A percentile compares a stretch with the other conserved stretches of the same genome.
Conservation (phyloP, 179 eudicot species). For the Corrigiola litoralis region DNA sequence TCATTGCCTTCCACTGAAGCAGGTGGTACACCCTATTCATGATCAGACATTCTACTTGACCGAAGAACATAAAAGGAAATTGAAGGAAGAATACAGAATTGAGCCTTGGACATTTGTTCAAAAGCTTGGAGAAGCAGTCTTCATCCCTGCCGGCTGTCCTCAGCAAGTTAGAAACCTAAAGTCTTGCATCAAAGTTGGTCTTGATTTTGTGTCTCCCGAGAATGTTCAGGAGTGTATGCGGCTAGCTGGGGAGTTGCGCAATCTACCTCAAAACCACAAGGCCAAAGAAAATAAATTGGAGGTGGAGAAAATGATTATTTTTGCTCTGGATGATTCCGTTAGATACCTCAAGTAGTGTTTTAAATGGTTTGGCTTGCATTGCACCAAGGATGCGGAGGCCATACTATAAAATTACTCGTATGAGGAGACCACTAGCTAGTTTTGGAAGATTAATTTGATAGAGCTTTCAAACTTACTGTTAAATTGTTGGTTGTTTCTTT, state of each 20-base stretch:
- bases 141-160: conserved; percentile 87
- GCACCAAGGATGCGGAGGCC: too few species aligned
- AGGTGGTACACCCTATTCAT: conserved; percentile 78
- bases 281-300: conserved; percentile 63
- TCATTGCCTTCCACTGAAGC: conserved; percentile 31
- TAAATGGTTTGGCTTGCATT: too few species aligned
- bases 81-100: conserved; percentile 67
- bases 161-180: conserved; percentile 77
- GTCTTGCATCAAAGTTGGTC: conserved; percentile 65
- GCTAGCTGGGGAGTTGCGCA: conserved; percentile 46
- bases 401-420: too few species aligned
- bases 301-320: conserved; percentile 45
- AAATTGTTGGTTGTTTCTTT: too few species aligned
- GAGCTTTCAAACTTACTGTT: too few species aligned
- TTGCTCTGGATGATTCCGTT: too few species aligned
- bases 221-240: conserved; percentile 46
- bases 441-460: too few species aligned
- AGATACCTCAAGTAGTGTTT: too few species aligned
- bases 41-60: conserved; percentile 71
- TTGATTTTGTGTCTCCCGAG: conserved; percentile 63
- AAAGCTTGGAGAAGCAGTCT: conserved; percentile 73
- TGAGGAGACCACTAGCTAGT: too few species aligned
- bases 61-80: conserved; percentile 49
- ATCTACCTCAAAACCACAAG: conserved; percentile 39
- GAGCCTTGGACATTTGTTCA: conserved; percentile 90